Conservation (phyloP, 257 asterid genomes). For the Gardenia jasminoides region DNA sequence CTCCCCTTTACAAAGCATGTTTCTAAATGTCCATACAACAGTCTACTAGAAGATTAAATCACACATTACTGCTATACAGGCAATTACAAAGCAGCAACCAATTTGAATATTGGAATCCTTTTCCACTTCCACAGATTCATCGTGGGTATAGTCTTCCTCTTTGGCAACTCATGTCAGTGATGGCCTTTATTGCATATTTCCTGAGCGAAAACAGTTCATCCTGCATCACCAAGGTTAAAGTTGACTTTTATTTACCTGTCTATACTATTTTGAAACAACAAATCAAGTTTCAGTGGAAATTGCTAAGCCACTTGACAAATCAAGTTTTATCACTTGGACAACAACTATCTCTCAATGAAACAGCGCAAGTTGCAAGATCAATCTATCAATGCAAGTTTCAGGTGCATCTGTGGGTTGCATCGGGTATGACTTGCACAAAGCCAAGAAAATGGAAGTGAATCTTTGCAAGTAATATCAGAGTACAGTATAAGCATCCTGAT, state of each 20-base stretch:
- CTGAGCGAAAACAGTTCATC: neutral
- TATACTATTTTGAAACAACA: neutral
- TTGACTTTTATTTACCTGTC: neutral
- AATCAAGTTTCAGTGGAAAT: no score
- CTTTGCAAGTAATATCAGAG: no score
- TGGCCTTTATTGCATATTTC: neutral
- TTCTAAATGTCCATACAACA: neutral
- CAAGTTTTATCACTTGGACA: neutral
- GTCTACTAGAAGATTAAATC: neutral
- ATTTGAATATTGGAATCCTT: neutral
- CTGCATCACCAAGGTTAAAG: neutral
- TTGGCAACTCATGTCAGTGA: neutral
- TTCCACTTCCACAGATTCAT: conserved; percentile 1
- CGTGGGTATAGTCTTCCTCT: neutral
- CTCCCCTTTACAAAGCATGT: neutral
- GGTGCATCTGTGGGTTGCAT: neutral
- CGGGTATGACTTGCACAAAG: neutral
- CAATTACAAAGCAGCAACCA: conserved; percentile 1
- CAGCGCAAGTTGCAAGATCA: neutral
- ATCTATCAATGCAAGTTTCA: neutral
- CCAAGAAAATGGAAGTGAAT: no score
- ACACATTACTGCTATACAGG: conserved; percentile 7
- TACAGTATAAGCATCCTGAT: no score
- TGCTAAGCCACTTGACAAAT: neutral
- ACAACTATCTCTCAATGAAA: neutral